Base-by-base conservation (phyloP, 768 basidiomycete species). In the Russula compacta region DNA sequence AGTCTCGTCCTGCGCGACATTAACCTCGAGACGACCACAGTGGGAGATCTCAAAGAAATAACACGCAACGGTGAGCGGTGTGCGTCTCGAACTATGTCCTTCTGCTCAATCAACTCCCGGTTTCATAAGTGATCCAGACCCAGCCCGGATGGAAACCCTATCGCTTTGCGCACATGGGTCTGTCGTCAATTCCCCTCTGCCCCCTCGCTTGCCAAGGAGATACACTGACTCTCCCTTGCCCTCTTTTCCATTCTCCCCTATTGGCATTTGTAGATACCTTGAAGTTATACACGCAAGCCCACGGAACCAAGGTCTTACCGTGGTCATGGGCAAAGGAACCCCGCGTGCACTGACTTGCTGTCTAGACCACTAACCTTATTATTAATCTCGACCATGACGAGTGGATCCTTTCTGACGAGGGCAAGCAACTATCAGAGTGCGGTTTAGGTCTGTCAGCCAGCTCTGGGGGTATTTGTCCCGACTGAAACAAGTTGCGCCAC, bases 351-450 rank as follows among this genome's bases (percentile, higher is more conserved):
- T 53, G 47, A 57, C 33, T 44, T n/a, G 15, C 5, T 33, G 44
- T 32, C 29, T 68, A 98, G 95, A 95, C 95, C 1, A 89, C 89
- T 36, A 98, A 99, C 75, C 79, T 99, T 33, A 98, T 99, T 73
- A 98, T 99, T 70, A 99, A 99, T 73, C 81, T 98, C 59, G 93
- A 97, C 69, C 83, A 95, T 68, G 95, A 98, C 60, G 89, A 92
- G 9, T 95, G 93, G 90, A 90, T 98, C 63, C 73, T 94, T 15
- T 75, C 81, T 50, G 84, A 92, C 64, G 86, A 86, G 43, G 70
- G 70, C 8, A 81, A 80, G 68, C 78, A 75, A 0, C 78, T 99
- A n/a, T 82, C 78, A 2, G 82, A 85, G 4, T 73, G 82, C 39
- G 92, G 87, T 17, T 81, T 95, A 51, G 89, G 95, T 95, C 60